Base-by-base conservation (phyloP, 768 basidiomycete species). In the Lentinula guzmanii region DNA sequence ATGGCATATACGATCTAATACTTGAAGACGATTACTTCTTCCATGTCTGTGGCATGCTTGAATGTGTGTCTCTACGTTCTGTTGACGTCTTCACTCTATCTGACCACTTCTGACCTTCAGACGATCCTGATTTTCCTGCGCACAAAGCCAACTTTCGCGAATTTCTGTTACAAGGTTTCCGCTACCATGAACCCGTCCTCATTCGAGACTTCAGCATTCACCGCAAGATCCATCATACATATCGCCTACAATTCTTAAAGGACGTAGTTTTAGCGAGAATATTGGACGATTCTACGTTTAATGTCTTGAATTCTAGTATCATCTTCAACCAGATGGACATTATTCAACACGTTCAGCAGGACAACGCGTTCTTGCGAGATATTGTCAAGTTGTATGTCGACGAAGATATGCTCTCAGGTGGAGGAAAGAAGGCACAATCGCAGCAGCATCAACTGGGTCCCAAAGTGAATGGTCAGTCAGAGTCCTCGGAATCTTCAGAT, bases 261-360 rank as follows among this genome's bases (percentile, higher is more conserved):
- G 97, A 99, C 71, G 96, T 99, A 62, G 93, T 99, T 45, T 90
- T 99, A 53, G 93, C 95, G 0, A 89, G 97, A 16, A 88, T 89
- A 1, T 83, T 98, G 53, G 97, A 99, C 68, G 97, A 99, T 72
- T 90, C 92, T 2, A 98, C 95, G 0, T 96, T 98, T 82, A 94
- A 93, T 69, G 93, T 97, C 67, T 84, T 98, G 70, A 98, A 95
- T 74, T 95, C 93, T 1, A 92, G 92, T 75, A 94, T 99, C 72
- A 93, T 98, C 70, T 98, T 95, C 83, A 97, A 98, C 76, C 96
- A 99, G 72, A 94, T 96, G 68, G 97, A 99, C 74, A 98, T 99
- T 69, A 95, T 99, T 69, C 85, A 81, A 53, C 87, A 96, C 69
- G 83, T 98, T 37, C 91, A 94, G 70, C 82, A 80, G 61, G 91